A percentile compares a stretch with the other conserved stretches of the same genome.
These are phyloP conservation scores for Harrya chromipes DNA, from an alignment of 768 basidiomycete genomes.

Conservation along the genomic window DNA sequence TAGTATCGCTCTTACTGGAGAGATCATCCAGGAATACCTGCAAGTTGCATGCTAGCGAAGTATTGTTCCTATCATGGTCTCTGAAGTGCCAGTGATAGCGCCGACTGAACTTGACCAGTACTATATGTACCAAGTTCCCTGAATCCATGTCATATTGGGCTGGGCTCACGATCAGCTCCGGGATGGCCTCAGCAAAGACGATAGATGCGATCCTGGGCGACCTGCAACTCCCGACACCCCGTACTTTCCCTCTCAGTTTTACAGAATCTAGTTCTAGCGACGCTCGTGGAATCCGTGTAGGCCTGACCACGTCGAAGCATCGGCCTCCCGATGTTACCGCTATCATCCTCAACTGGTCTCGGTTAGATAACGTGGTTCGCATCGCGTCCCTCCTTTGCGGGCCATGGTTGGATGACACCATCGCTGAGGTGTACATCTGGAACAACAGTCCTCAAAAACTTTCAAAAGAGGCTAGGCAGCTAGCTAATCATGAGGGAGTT, in stretches of 20 bases:
- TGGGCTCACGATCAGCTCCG: background rate
- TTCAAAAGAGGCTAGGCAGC: slow-evolving; percentile 38
- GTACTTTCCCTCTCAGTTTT: slow-evolving; percentile 18
- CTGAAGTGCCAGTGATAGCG: background rate
- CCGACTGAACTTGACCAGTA: background rate
- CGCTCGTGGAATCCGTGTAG: slow-evolving; percentile 10
- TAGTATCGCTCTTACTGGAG: too few species aligned
- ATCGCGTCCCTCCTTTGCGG: slow-evolving; percentile 53
- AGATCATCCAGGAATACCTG: too few species aligned
- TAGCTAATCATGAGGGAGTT: background rate
- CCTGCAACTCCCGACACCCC: slow-evolving; percentile 12
- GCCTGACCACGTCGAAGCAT: slow-evolving; percentile 3
- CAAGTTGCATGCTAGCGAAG: too few species aligned
- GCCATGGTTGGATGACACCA: slow-evolving; percentile 40
- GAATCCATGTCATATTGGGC: too few species aligned
- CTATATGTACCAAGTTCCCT: background rate
- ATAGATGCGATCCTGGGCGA: slow-evolving; percentile 11
- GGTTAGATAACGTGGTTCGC: slow-evolving; percentile 55
- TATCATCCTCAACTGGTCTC: slow-evolving; percentile 66
- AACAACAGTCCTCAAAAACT: slow-evolving; percentile 54
- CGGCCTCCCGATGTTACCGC: slow-evolving; percentile 47
- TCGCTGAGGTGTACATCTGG: slow-evolving; percentile 56
- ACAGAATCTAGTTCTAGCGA: background rate
- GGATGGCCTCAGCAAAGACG: slow-evolving; percentile 6
- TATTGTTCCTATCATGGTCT: too few species aligned